Conservation (phyloP, 2,329 filamentous ascomycete species). For the Cladosporium sp. region DNA sequence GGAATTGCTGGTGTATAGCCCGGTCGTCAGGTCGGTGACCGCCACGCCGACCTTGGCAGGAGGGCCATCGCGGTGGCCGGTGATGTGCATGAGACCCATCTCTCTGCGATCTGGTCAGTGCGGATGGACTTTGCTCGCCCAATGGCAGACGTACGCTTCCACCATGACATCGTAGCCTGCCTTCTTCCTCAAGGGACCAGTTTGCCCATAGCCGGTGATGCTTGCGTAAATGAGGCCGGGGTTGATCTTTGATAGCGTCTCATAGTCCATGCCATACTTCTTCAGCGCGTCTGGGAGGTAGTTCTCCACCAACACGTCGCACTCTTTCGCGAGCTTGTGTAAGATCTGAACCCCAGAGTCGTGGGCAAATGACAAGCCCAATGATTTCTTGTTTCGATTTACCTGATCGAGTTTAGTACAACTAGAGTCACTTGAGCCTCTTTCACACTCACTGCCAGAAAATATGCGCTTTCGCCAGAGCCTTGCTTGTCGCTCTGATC, state of each 20-base stretch:
- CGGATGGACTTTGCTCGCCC: background rate
- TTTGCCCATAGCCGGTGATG: slow-evolving; percentile 95
- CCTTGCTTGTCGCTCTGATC: slow-evolving; percentile 47
- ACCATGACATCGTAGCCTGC: slow-evolving; percentile 99
- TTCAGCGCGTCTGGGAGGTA: slow-evolving; percentile 84
- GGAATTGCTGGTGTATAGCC: slow-evolving; percentile 88
- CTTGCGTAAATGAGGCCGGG: slow-evolving; percentile 86
- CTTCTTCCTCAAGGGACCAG: slow-evolving; percentile 76
- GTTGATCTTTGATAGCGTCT: slow-evolving; percentile 72
- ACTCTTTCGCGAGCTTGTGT: slow-evolving; percentile 74
- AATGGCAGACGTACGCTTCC: slow-evolving; percentile 54
- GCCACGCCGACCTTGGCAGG: slow-evolving; percentile 97
- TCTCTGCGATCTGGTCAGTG: slow-evolving; percentile 45
- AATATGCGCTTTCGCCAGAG: slow-evolving; percentile 91
- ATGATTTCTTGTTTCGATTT: slow-evolving; percentile 94
- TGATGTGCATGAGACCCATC: slow-evolving; percentile 98
- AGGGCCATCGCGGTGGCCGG: slow-evolving; percentile 75
- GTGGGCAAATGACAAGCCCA: slow-evolving; percentile 86
- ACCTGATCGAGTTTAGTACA: slow-evolving; percentile 50
- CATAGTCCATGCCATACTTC: slow-evolving; percentile 89
- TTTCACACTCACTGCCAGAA: slow-evolving; percentile 61
- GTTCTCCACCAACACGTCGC: slow-evolving; percentile 93
- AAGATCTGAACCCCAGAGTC: slow-evolving; percentile 77
- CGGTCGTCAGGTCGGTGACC: slow-evolving; percentile 92
- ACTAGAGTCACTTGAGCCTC: background rate